A percentile compares a stretch with the other conserved stretches of the same genome.
These are phyloP conservation scores for Naegleria fowleri DNA, from an alignment of 208 protist genomes.

Conservation along the genomic window DNA sequence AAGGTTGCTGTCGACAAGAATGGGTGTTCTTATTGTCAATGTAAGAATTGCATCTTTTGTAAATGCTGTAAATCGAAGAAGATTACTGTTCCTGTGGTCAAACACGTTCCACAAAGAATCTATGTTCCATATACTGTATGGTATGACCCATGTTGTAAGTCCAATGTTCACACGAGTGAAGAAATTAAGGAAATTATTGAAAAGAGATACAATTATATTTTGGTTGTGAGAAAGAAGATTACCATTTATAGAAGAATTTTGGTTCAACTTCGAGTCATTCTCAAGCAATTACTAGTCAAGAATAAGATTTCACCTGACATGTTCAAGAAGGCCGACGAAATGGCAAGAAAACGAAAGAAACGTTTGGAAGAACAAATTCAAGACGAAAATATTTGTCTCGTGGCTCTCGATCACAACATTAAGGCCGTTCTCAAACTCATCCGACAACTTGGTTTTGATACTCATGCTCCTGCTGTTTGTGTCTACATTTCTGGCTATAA, in stretches of 20 bases:
- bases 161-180: not conserved
- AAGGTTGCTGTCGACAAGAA: not conserved
- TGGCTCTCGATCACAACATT: not conserved
- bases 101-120: constrained; percentile 5
- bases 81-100: not conserved
- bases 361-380: not conserved
- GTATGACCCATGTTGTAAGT: not conserved
- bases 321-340: not conserved
- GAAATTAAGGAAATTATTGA: not conserved
- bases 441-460: not conserved
- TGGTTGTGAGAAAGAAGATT: not conserved
- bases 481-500: not conserved
- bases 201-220: not conserved
- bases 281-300: not conserved
- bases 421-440: not conserved
- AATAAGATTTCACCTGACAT: not conserved
- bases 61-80: not conserved
- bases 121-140: not conserved
- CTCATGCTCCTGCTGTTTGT: not conserved
- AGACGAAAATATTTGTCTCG: not conserved
- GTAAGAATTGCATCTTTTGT: not conserved
- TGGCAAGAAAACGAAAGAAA: not conserved
- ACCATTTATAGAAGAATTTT: not conserved
- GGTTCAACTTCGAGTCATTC: not conserved
- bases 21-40: not conserved